These are phyloP conservation scores for Eucalyptus albens DNA, from an alignment of 345 rosid genomes.

Conservation along the genomic window DNA sequence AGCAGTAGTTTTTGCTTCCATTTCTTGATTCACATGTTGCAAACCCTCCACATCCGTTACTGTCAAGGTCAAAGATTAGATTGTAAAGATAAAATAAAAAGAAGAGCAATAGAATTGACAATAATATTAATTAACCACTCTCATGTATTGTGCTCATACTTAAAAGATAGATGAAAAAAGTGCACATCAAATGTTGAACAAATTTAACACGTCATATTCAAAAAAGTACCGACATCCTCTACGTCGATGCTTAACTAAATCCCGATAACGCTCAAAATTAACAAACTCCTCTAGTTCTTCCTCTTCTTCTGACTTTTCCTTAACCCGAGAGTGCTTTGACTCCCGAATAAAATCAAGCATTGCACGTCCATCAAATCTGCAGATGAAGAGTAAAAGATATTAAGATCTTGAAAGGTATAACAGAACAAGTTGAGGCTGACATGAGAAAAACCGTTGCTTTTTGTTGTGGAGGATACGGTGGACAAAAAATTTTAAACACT, in stretches of 20 bases:
- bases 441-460: not conserved
- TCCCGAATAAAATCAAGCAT: slow-evolving; percentile 91
- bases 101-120: not conserved
- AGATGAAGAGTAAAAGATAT: not conserved
- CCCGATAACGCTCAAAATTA: slow-evolving; percentile 99
- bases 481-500: not conserved
- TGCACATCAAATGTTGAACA: not conserved
- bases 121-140: not conserved
- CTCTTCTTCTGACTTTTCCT: slow-evolving; percentile 75
- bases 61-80: slow-evolving; percentile 23
- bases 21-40: slow-evolving; percentile 72
- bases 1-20: slow-evolving; percentile 62
- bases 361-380: slow-evolving; percentile 87
- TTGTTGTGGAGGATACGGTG: not conserved
- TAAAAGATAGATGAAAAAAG: slow-evolving; percentile 1
- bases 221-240: slow-evolving; percentile 99
- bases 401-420: not conserved
- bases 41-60: slow-evolving; percentile 84
- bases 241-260: slow-evolving; percentile 99
- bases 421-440: not conserved
- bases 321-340: slow-evolving; percentile 32
- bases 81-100: not conserved
- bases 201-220: slow-evolving; percentile 8
- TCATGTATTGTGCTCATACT: not conserved
- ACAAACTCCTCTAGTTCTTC: slow-evolving; percentile 99